Evolutionary conservation across 75 land plant species (phyloP).

Genomic region (Selaginella tamariscina): DNA sequence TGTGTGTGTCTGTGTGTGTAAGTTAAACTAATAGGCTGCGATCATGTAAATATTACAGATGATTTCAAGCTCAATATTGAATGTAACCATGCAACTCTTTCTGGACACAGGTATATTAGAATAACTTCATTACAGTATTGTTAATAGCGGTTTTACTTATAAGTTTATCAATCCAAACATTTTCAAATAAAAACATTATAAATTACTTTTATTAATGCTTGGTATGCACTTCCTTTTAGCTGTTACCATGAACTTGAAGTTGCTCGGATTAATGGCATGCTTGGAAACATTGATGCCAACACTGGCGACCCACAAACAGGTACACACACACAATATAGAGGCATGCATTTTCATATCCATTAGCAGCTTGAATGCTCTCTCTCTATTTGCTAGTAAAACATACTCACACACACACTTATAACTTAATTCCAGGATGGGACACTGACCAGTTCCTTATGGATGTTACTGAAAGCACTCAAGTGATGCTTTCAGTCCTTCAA

Average conservation of each 20-base stretch:
- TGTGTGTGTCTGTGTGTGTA: background rate
- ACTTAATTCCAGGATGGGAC: conserved; percentile 67
- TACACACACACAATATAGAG: conserved; percentile 12
- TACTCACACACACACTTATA: too few species aligned
- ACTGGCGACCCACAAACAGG: conserved; percentile 92
- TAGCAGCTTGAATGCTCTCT: background rate
- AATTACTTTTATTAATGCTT: background rate
- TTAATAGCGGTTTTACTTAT: too few species aligned
- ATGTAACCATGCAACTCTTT: conserved; percentile 96
- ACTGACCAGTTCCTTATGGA: conserved; percentile 89
- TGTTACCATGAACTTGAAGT: conserved; percentile 92
- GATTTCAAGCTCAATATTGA: conserved; percentile 89
- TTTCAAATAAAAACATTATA: too few species aligned
- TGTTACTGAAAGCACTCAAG: conserved; percentile 65
- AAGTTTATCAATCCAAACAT: too few species aligned
- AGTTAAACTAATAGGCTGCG: background rate
- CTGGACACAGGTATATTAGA: conserved; percentile 76
- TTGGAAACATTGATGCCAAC: conserved; percentile 91
- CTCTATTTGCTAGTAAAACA: too few species aligned
- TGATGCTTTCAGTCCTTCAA: conserved; percentile 75
- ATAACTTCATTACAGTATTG: too few species aligned
- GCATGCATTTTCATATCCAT: background rate
- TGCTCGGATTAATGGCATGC: conserved; percentile 81
- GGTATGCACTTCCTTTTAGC: conserved; percentile 51
- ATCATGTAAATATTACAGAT: conserved; percentile 27